Evolutionary conservation across 768 basidiomycete genomes (phyloP), one percentile per base, ranked within the genome.

Genomic region (Lactarius pseudohatsudake): DNA sequence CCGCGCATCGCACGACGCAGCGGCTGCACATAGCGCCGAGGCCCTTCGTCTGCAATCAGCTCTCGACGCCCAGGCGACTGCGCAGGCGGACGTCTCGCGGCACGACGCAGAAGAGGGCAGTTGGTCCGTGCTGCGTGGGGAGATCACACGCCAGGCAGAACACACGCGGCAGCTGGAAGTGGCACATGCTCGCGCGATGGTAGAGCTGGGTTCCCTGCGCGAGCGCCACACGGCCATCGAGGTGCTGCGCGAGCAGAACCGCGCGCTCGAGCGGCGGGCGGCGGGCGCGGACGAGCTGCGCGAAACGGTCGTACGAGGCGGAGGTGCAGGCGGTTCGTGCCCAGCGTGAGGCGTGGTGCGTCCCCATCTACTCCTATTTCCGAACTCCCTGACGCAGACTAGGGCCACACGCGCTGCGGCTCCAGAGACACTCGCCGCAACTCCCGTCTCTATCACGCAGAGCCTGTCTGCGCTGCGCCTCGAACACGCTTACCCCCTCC

Each of bases 181-280:
- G 7, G 79, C 79, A 3, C 92, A 92, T 67, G 76, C 81, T 1
- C 83, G 7, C 1, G 32, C 32, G 6, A 32, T 32, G 32, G 32
- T 1, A 7, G 32, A 32, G 6, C 32, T 32, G 18, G 74, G 74
- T 7, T 69, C 79, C 13, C 79, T 90, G 18, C 80, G 84, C 40
- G 85, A 85, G 66, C 79, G 83, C 0, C 79, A 86, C n/a, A 76
- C 80, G 8, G 87, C 84, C 69, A 76, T 90, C 3, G 90, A 91
- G 66, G 86, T 93, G 2, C 72, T 94, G 41, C 79, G 83, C 38
- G 92, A 93, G 73, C 89, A 93, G 76, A 91, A 92, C 68, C 80
- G 85, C 6, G 80, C 81, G 0, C 74, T 93, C 54, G 85, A 91
- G 72, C 75, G 77, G 18, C 87, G 82, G 77, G 77, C 2, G 75